phyloP scores from a whole-genome alignment of 768 basidiomycete species.

The Exsudoporus frostii region DNA sequence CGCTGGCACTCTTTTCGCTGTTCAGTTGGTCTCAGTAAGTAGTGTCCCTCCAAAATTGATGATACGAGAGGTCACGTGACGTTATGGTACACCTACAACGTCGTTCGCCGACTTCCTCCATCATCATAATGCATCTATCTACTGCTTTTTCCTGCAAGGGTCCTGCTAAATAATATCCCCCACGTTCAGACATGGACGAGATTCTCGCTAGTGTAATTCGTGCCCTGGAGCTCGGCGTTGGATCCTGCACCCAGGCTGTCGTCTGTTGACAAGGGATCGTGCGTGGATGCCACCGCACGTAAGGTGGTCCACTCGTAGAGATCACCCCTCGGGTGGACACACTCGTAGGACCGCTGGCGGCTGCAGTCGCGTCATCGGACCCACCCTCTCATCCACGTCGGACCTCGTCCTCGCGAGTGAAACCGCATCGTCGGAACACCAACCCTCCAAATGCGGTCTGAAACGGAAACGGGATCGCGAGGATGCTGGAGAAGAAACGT shows the following conservation, averaged over 20 bases:
- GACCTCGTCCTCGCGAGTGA: neutral
- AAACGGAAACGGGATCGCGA: slow-evolving; percentile 68
- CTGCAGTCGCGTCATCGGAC: slow-evolving; percentile 51
- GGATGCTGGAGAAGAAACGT: slow-evolving; percentile 80
- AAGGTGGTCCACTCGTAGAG: slow-evolving; percentile 53
- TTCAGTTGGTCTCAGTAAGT: neutral
- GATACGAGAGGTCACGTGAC: slow-evolving; percentile 10
- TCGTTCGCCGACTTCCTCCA: no score
- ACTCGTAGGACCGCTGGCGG: no score
- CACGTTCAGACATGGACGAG: neutral
- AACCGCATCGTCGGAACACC: neutral
- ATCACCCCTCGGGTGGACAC: slow-evolving; percentile 16
- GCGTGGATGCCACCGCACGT: slow-evolving; percentile 56
- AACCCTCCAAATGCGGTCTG: slow-evolving; percentile 40
- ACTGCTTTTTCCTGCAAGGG: neutral
- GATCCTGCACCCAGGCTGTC: no score
- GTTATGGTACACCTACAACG: neutral
- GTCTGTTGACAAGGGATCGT: slow-evolving; percentile 67
- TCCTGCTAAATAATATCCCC: neutral
- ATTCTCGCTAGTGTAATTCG: no score
- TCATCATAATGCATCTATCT: neutral
- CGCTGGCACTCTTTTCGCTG: neutral
- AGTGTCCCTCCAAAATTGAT: neutral
- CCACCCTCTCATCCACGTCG: slow-evolving; percentile 48
- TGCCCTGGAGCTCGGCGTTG: no score